Evolutionary conservation across 495 filamentous ascomycete species (phyloP).

Genomic region (Thermothielavioides terrestris): DNA sequence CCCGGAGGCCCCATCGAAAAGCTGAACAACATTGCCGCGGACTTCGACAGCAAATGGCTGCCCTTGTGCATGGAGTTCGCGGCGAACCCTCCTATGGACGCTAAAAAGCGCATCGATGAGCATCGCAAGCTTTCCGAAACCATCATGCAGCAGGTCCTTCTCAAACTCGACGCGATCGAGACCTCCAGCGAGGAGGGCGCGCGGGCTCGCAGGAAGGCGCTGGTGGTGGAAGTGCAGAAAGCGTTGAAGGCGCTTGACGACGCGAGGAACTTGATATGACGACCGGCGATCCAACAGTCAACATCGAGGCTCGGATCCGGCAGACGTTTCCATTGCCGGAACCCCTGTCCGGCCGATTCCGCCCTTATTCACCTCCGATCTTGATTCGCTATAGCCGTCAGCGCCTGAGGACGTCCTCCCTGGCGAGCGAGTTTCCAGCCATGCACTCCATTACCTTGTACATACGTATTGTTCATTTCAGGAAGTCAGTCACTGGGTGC

Average conservation of each 20-base stretch:
- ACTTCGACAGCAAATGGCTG: constrained; percentile 57
- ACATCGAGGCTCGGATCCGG: neutral
- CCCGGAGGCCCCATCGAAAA: constrained; percentile 54
- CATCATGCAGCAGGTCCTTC: constrained; percentile 68
- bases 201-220: constrained; percentile 58
- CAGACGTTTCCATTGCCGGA: neutral
- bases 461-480: too few relatives aligned
- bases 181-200: constrained; percentile 56
- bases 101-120: constrained; percentile 63
- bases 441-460: too few relatives aligned
- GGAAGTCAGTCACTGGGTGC: too few relatives aligned
- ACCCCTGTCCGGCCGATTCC: too few relatives aligned
- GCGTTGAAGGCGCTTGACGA: constrained; percentile 57
- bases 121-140: constrained; percentile 76
- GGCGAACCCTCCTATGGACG: constrained; percentile 56
- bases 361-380: too few relatives aligned
- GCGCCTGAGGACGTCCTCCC: neutral
- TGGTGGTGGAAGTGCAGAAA: constrained; percentile 67
- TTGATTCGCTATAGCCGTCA: too few relatives aligned
- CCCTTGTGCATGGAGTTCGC: constrained; percentile 61
- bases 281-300: neutral
- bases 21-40: constrained; percentile 56
- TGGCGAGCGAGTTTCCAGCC: too few relatives aligned
- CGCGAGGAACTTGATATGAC: constrained; percentile 3
- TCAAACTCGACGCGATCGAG: constrained; percentile 82